A percentile compares a stretch with the other conserved stretches of the same genome.
Conservation (phyloP, 768 basidiomycete genomes). For the Kwoniella shandongensis region DNA sequence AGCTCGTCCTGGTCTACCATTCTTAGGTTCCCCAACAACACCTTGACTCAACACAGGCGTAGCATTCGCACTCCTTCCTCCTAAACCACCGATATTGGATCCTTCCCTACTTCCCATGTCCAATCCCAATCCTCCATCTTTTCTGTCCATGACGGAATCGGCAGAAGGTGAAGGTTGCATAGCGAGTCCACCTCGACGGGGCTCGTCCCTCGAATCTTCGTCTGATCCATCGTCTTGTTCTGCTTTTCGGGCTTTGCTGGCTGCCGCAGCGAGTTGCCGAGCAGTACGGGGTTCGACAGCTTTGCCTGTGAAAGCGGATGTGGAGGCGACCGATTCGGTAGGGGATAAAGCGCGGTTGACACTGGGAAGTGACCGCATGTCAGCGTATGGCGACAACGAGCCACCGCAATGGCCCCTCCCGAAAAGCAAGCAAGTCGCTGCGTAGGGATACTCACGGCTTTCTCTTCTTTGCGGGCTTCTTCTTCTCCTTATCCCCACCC, state of each 20-base stretch:
- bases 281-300: conserved; percentile 40
- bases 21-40: background rate
- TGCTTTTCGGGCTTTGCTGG: conserved; percentile 26
- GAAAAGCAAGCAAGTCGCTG: background rate
- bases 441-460: conserved; percentile 33
- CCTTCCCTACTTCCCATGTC: conserved; percentile 23
- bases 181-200: conserved; percentile 4
- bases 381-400: background rate
- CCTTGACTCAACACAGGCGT: conserved; percentile 5
- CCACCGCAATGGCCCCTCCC: background rate
- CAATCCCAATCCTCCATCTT: conserved; percentile 26
- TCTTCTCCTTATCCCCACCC: conserved; percentile 35
- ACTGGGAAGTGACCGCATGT: conserved; percentile 6
- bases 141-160: conserved; percentile 25
- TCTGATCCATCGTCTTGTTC: conserved; percentile 39
- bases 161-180: conserved; percentile 25
- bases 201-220: conserved; percentile 20
- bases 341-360: conserved; percentile 43
- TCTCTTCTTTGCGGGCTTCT: conserved; percentile 35
- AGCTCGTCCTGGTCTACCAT: conserved; percentile 9
- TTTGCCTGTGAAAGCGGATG: conserved; percentile 36
- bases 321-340: conserved; percentile 43
- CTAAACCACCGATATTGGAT: conserved; percentile 6
- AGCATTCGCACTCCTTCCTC: conserved; percentile 8
- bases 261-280: conserved; percentile 45